Percentiles rank a stretch among this genome's conserved stretches.
Conservation (phyloP, 2,329 filamentous ascomycete species). For the Chaetomium strumarium region DNA sequence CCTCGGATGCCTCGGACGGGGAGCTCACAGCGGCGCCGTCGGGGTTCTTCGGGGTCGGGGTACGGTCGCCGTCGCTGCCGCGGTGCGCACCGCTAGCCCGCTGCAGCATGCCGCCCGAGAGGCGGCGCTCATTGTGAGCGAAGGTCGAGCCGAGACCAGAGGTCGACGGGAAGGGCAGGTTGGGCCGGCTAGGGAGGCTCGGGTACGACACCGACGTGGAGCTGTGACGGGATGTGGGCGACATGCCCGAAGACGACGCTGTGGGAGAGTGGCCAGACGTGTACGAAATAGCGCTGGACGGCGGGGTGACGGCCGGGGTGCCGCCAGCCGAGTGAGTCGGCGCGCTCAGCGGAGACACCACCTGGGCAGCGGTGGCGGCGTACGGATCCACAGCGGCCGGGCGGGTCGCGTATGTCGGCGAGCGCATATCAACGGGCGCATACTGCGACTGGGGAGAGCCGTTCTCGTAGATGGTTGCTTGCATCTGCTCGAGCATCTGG, state of each 20-base stretch:
- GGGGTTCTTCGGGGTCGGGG: constrained; percentile 39
- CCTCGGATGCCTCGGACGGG: constrained; percentile 49
- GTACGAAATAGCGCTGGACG: constrained; percentile 70
- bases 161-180: constrained; percentile 63
- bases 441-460: constrained; percentile 75
- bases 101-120: constrained; percentile 63
- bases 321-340: constrained; percentile 54
- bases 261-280: constrained; percentile 70
- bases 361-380: constrained; percentile 44
- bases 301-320: constrained; percentile 71
- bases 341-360: constrained; percentile 55
- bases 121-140: constrained; percentile 56
- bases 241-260: constrained; percentile 65
- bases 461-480: constrained; percentile 91
- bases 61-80: constrained; percentile 34
- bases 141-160: constrained; percentile 66
- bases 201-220: constrained; percentile 66
- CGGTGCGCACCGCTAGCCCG: constrained; percentile 42
- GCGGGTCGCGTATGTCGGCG: constrained; percentile 28
- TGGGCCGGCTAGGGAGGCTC: constrained; percentile 55
- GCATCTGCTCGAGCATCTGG: constrained; percentile 91
- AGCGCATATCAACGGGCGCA: constrained; percentile 57
- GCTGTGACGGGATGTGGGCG: constrained; percentile 58
- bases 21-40: constrained; percentile 45
- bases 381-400: constrained; percentile 29